phyloP scores from a whole-genome alignment of 495 filamentous ascomycete species.

The Penicillium robsamsonii region DNA sequence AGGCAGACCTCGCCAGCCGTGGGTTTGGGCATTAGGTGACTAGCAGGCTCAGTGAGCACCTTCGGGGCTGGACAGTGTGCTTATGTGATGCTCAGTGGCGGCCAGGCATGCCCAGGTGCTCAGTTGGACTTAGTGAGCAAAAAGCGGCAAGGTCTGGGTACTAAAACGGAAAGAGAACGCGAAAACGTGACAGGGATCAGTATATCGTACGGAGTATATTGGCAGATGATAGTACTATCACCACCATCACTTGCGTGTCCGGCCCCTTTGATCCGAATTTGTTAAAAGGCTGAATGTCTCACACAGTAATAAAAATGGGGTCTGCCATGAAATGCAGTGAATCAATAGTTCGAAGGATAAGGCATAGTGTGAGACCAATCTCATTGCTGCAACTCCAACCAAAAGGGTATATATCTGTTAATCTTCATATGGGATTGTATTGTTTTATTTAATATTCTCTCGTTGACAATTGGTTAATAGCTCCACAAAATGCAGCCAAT shows the following conservation, averaged over 20 bases:
- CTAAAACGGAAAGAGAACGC: too few species aligned
- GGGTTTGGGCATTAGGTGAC: too few species aligned
- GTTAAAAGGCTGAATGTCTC: neutral
- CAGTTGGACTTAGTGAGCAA: too few species aligned
- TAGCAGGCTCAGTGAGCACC: too few species aligned
- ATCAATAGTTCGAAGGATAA: slow-evolving; percentile 2
- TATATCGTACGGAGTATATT: neutral
- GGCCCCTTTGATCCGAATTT: neutral
- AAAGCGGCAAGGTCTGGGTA: too few species aligned
- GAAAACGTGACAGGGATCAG: too few species aligned
- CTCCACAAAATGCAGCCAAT: neutral
- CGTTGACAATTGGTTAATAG: neutral
- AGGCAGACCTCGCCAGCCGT: too few species aligned
- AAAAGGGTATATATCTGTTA: neutral
- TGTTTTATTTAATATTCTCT: too few species aligned
- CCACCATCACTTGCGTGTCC: neutral
- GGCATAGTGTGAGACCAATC: neutral
- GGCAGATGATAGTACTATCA: neutral
- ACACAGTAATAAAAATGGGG: neutral
- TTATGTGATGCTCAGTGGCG: too few species aligned
- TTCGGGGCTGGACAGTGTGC: too few species aligned
- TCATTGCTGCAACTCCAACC: neutral
- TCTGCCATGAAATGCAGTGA: slow-evolving; percentile 7
- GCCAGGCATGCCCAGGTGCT: too few species aligned
- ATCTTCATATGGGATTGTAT: neutral